Conservation (phyloP, 2,329 filamentous ascomycete species). For the Scedosporium apiospermum region DNA sequence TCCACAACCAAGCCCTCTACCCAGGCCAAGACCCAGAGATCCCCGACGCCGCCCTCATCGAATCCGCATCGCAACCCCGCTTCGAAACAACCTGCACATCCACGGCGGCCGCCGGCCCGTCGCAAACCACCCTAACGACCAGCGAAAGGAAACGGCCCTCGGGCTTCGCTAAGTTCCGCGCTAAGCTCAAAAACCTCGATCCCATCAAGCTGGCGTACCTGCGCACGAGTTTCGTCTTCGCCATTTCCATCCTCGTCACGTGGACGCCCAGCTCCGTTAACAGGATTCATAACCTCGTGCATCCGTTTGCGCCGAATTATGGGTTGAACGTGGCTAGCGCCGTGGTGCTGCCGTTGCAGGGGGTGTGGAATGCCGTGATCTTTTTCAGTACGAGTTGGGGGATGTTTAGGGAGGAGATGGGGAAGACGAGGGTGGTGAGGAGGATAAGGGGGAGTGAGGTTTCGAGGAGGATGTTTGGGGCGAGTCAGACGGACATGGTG, state of each 20-base stretch:
- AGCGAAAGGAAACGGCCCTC: neutral
- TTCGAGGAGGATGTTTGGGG: neutral
- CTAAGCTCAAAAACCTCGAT: constrained; percentile 34
- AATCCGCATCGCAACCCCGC: constrained; percentile 3
- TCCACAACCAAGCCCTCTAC: neutral
- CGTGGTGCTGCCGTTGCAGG: constrained; percentile 66
- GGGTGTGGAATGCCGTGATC: constrained; percentile 71
- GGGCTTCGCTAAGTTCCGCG: constrained; percentile 14
- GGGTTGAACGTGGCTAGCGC: constrained; percentile 60
- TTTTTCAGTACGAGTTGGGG: constrained; percentile 58
- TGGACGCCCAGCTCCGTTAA: constrained; percentile 64
- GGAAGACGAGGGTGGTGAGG: neutral
- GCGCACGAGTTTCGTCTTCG: constrained; percentile 51
- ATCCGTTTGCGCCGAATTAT: constrained; percentile 45
- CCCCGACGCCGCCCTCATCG: neutral
- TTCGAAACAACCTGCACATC: constrained; percentile 16
- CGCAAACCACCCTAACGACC: neutral
- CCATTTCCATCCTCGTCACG: constrained; percentile 49
- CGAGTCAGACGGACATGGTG: neutral
- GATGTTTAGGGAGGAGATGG: constrained; percentile 17
- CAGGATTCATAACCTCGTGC: constrained; percentile 57
- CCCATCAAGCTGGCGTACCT: constrained; percentile 52
- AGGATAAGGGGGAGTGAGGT: neutral
- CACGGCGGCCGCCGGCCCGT: neutral
- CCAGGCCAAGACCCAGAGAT: constrained; percentile 1